A percentile compares a stretch with the other conserved stretches of the same genome.
Evolutionary conservation across 2,329 filamentous ascomycete species (phyloP).

Genomic region (Calonectria montana): DNA sequence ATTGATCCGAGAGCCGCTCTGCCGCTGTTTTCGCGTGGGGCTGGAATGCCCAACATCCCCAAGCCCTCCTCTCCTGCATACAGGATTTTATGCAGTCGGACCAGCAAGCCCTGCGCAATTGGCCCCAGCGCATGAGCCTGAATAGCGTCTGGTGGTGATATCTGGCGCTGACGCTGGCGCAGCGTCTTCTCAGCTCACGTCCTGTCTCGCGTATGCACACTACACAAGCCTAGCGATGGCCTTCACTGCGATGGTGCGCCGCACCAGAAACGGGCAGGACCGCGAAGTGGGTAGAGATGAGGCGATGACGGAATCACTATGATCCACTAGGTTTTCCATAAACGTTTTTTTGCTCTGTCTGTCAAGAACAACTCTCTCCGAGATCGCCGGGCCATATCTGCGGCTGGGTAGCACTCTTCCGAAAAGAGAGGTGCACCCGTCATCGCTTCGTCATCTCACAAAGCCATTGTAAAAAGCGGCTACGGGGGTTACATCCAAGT

Average conservation of each 20-base stretch:
- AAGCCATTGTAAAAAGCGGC: not conserved
- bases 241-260: conserved; percentile 1
- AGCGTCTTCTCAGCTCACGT: conserved; percentile 5
- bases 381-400: conserved; percentile 22
- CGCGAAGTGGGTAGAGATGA: conserved; percentile 7
- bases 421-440: conserved; percentile 28
- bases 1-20: conserved; percentile 7
- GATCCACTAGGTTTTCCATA: not conserved
- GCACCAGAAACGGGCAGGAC: not conserved
- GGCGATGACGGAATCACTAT: not conserved
- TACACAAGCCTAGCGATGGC: conserved; percentile 2
- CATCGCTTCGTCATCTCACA: conserved; percentile 38
- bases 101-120: conserved; percentile 28
- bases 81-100: conserved; percentile 17
- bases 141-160: not conserved
- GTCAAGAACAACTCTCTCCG: conserved; percentile 17
- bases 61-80: not conserved
- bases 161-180: not conserved
- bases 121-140: conserved; percentile 24
- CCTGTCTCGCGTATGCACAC: not conserved
- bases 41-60: conserved; percentile 4
- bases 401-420: conserved; percentile 25
- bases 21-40: conserved; percentile 7
- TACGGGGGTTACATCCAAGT: not conserved
- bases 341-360: not conserved